Conservation (phyloP, 1,284 basidiomycete species). For the Cryptococcus sp. region DNA sequence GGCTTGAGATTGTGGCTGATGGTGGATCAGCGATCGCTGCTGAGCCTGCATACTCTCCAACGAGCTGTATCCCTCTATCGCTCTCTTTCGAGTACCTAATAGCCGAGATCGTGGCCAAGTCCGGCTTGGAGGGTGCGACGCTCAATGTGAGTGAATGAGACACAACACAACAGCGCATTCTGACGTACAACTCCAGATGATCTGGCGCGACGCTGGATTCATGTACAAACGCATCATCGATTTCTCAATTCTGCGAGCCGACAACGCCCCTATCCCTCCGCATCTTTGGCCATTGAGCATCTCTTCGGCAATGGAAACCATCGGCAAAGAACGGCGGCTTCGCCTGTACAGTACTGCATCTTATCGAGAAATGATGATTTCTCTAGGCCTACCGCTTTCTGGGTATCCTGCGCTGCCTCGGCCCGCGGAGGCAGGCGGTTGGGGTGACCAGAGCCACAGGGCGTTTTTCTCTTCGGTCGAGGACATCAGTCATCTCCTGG, state of each 20-base stretch:
- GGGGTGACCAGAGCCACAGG: slow-evolving; percentile 24
- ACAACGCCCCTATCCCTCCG: slow-evolving; percentile 28
- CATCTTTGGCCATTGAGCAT: slow-evolving; percentile 33
- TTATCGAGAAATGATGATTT: slow-evolving; percentile 30
- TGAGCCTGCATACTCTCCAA: slow-evolving; percentile 10
- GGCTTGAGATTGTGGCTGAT: background rate
- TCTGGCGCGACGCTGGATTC: slow-evolving; percentile 6
- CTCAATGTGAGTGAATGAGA: slow-evolving; percentile 22
- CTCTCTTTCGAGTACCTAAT: slow-evolving; percentile 35
- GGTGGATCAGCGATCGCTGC: slow-evolving; percentile 6
- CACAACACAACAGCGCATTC: background rate
- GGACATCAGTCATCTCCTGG: slow-evolving; percentile 6
- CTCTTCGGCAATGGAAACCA: slow-evolving; percentile 35
- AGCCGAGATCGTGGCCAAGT: slow-evolving; percentile 19
- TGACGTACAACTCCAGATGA: slow-evolving; percentile 1
- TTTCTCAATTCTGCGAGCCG: slow-evolving; percentile 33
- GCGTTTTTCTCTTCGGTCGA: slow-evolving; percentile 5
- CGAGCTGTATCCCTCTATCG: slow-evolving; percentile 11
- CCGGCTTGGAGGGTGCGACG: slow-evolving; percentile 27
- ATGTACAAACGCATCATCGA: slow-evolving; percentile 42
- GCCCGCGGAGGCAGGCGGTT: slow-evolving; percentile 26
- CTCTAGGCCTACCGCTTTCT: slow-evolving; percentile 22
- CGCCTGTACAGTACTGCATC: slow-evolving; percentile 28
- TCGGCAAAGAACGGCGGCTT: slow-evolving; percentile 38
- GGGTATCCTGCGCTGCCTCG: slow-evolving; percentile 22